Base-by-base conservation (phyloP, 1,139 yeast genomes). In the Nakaseomyces delphensis region DNA sequence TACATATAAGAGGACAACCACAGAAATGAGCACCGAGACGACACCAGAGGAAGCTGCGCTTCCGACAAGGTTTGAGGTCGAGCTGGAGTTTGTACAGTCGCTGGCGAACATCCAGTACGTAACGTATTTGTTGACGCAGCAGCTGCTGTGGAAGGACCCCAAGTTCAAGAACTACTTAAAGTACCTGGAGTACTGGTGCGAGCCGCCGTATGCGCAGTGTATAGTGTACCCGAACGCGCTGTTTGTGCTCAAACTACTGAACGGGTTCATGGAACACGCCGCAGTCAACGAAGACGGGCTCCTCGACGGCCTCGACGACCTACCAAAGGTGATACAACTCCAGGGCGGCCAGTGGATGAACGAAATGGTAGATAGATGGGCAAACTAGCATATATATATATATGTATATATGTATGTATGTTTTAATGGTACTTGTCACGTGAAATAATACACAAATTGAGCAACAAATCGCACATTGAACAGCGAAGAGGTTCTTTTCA, bases 361-460 rank as follows among this genome's bases (percentile, higher is more conserved):
- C 52, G 89, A 81, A 55, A 82, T 82, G 91, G 86, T 79, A 13
- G 71, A 73, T 43, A 67, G 82, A 48, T 82, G 89, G 87, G 78
- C 71, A 30, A 48, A 45, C 36, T 54, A 18, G 14, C n/a, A 3
- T 11, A 8, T n/a, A 3, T 27, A 29, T 29, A 29, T 29, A 29
- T 29, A 29, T 29, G 3, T 29, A 29, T 29, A 13, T 16, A 29
- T 5, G 13, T 16, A 29, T 14, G 20, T n/a, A n/a, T n/a, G n/a
- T n/a, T n/a, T n/a, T n/a, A n/a, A n/a, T n/a, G n/a, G n/a, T n/a
- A n/a, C n/a, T n/a, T n/a, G n/a, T n/a, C n/a, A n/a, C n/a, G n/a
- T n/a, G n/a, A n/a, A n/a, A n/a, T n/a, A n/a, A n/a, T n/a, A n/a
- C n/a, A 21, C 24, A 6, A 21, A 21, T 21, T 6, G 24, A 21